These are phyloP conservation scores for Diaporthe destruens DNA, from an alignment of 2,329 filamentous ascomycete genomes.

Conservation along the genomic window DNA sequence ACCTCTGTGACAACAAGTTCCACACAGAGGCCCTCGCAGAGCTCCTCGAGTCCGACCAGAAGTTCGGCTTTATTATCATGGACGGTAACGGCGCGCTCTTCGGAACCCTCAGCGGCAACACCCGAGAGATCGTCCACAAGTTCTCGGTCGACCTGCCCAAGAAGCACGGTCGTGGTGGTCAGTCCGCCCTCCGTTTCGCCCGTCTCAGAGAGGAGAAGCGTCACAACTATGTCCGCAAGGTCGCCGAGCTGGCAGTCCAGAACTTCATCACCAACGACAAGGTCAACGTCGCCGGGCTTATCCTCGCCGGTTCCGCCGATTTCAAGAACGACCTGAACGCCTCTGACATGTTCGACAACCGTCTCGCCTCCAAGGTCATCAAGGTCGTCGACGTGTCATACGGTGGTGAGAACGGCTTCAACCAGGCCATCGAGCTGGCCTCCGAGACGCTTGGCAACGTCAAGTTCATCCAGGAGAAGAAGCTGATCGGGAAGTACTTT, in stretches of 20 bases:
- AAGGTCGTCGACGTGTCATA: conserved; percentile 99
- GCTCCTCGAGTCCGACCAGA: conserved; percentile 97
- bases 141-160: conserved; percentile 99
- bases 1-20: conserved; percentile 99
- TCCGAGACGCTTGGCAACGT: conserved; percentile 97
- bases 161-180: conserved; percentile 99
- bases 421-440: conserved; percentile 97
- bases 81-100: conserved; percentile 98
- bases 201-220: conserved; percentile 99
- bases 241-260: conserved; percentile 96
- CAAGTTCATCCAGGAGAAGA: conserved; percentile 99
- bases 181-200: conserved; percentile 98
- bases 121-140: conserved; percentile 95
- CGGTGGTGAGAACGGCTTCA: conserved; percentile 99
- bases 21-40: conserved; percentile 98
- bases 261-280: conserved; percentile 99
- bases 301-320: conserved; percentile 96
- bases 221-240: conserved; percentile 99
- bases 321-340: conserved; percentile 99
- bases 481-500: conserved; percentile 98
- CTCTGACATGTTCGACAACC: conserved; percentile 96
- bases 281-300: conserved; percentile 95
- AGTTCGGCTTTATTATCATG: conserved; percentile 99
- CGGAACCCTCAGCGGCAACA: conserved; percentile 96
- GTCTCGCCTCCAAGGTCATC: conserved; percentile 94